Conservation (phyloP, 202 grass and related monocot genomes). For the Brachypodium distachyon region DNA sequence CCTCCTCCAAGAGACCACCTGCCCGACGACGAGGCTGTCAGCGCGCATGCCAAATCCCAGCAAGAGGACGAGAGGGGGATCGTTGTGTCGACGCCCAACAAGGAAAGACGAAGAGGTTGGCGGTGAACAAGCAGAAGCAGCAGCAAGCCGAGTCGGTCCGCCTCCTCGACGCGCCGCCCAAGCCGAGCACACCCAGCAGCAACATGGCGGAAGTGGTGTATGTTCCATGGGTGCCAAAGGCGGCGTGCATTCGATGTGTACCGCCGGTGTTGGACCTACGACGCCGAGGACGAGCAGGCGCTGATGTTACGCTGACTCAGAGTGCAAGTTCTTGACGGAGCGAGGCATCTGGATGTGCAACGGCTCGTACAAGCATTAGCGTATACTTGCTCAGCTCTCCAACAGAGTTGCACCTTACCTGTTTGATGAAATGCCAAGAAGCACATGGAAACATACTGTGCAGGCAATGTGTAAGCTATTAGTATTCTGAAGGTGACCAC, state of each 20-base stretch:
- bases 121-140: not conserved
- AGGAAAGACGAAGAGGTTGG: not conserved
- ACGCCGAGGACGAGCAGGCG: constrained; percentile 38
- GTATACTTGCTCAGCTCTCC: too few species aligned
- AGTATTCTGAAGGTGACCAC: too few species aligned
- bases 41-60: not conserved
- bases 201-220: not conserved
- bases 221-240: too few species aligned
- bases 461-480: too few species aligned
- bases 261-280: constrained; percentile 56
- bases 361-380: too few species aligned
- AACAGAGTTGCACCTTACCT: too few species aligned
- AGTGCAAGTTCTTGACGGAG: constrained; percentile 90
- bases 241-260: constrained; percentile 70
- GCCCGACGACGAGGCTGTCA: constrained; percentile 13
- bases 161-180: not conserved
- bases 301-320: constrained; percentile 59
- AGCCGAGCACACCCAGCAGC: not conserved
- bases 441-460: too few species aligned
- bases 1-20: constrained; percentile 34
- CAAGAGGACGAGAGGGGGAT: not conserved
- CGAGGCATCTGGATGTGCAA: constrained; percentile 93
- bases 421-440: too few species aligned
- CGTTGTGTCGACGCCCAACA: not conserved
- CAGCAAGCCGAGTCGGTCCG: not conserved